A percentile compares a stretch with the other conserved stretches of the same genome.
phyloP scores from a whole-genome alignment of 2,329 filamentous ascomycete species.

The Hypoxylon sp. region DNA sequence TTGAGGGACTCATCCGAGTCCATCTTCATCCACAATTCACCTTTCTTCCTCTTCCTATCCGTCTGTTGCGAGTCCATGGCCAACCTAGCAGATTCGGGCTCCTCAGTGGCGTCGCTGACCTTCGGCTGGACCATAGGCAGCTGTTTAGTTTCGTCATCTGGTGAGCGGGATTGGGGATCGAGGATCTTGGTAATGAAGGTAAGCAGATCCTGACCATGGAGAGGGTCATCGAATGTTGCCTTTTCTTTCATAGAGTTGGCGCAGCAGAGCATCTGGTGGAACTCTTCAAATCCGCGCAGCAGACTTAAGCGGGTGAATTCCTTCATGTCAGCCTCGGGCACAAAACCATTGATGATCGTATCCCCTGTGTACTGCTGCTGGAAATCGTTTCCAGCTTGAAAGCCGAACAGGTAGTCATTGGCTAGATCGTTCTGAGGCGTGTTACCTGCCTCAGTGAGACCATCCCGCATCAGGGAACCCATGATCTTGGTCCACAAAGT shows the following conservation, averaged over 20 bases:
- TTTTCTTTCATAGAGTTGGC: slow-evolving; percentile 51
- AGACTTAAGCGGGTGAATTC: slow-evolving; percentile 51
- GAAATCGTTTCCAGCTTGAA: slow-evolving; percentile 50
- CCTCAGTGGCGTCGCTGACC: slow-evolving; percentile 1
- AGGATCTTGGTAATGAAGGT: slow-evolving; percentile 46
- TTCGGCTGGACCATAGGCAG: slow-evolving; percentile 5
- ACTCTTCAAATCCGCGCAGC: slow-evolving; percentile 54
- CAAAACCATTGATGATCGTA: slow-evolving; percentile 48
- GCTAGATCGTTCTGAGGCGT: slow-evolving; percentile 36
- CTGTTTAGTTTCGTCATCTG: slow-evolving; percentile 9
- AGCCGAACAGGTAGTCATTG: slow-evolving; percentile 54
- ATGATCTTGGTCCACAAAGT: slow-evolving; percentile 21
- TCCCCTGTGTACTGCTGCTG: slow-evolving; percentile 50
- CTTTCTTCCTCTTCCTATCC: slow-evolving; percentile 25
- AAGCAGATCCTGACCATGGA: slow-evolving; percentile 51
- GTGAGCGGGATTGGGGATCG: neutral
- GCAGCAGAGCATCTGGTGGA: slow-evolving; percentile 54
- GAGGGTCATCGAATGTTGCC: slow-evolving; percentile 36
- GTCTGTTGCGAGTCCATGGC: neutral
- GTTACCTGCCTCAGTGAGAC: slow-evolving; percentile 23
- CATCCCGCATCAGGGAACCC: slow-evolving; percentile 29
- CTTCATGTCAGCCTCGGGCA: slow-evolving; percentile 48
- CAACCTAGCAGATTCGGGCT: neutral
- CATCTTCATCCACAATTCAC: neutral
- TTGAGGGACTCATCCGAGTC: slow-evolving; percentile 1